phyloP scores from a whole-genome alignment of 495 filamentous ascomycete species.

The Hypomontagnella monticulosa region DNA sequence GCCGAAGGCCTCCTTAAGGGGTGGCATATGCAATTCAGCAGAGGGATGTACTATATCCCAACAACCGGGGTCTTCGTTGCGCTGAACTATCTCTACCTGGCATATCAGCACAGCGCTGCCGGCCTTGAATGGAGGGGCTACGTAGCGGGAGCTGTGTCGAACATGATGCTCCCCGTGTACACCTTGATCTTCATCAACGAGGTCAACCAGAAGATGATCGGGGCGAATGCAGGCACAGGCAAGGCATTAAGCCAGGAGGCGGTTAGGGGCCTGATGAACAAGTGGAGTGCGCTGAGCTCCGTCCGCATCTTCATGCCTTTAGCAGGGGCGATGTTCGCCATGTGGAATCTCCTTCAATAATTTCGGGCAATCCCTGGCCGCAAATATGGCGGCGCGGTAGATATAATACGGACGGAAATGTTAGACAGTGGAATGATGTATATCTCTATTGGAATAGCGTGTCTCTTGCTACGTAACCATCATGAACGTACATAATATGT shows the following conservation, averaged over 20 bases:
- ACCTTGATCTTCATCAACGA: constrained; percentile 44
- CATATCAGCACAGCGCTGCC: constrained; percentile 46
- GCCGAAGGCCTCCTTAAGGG: constrained; percentile 45
- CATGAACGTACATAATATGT: no score
- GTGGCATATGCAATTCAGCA: constrained; percentile 45
- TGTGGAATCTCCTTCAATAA: constrained; percentile 45
- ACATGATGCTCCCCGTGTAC: constrained; percentile 52
- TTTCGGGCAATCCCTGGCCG: neutral
- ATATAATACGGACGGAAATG: no score
- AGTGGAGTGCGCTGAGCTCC: constrained; percentile 52
- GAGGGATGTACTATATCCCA: constrained; percentile 49
- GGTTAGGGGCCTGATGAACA: constrained; percentile 42
- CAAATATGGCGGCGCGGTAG: neutral
- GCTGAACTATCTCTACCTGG: constrained; percentile 53
- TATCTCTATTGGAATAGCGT: no score
- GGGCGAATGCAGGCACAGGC: constrained; percentile 41
- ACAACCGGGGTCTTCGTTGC: constrained; percentile 46
- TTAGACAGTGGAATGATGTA: no score
- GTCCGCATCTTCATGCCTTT: constrained; percentile 52
- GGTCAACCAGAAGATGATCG: constrained; percentile 35
- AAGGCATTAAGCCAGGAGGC: constrained; percentile 44
- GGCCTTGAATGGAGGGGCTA: constrained; percentile 48
- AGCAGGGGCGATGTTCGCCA: constrained; percentile 45
- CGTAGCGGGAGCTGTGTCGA: constrained; percentile 45
- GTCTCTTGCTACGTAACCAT: no score